phyloP scores from a whole-genome alignment of 2,329 filamentous ascomycete genomes.

The Lecanicillium sp. region DNA sequence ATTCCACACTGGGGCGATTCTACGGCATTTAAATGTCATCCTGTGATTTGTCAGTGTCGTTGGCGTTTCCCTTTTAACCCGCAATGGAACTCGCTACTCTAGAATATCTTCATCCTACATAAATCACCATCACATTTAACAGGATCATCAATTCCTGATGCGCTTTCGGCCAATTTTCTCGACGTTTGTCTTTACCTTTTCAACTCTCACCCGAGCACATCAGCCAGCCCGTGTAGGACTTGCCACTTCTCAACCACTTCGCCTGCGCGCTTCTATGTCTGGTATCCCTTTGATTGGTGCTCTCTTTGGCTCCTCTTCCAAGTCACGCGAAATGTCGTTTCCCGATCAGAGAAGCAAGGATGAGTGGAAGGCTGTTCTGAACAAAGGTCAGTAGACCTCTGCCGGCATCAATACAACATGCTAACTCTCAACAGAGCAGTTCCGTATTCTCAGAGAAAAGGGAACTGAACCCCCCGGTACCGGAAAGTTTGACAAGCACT shows the following conservation, averaged over 20 bases:
- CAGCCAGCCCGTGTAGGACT: constrained; percentile 15
- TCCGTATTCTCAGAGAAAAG: constrained; percentile 84
- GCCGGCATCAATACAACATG: neutral
- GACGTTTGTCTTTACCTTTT: constrained; percentile 38
- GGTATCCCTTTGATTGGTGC: constrained; percentile 70
- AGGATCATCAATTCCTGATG: constrained; percentile 29
- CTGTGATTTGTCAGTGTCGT: constrained; percentile 9
- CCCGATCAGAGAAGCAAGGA: constrained; percentile 73
- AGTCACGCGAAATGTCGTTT: constrained; percentile 56
- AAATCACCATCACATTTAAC: no score
- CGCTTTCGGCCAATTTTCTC: constrained; percentile 40
- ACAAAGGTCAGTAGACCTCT: constrained; percentile 31
- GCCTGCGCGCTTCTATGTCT: constrained; percentile 52
- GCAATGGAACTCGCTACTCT: no score
- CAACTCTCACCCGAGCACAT: constrained; percentile 32
- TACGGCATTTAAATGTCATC: no score
- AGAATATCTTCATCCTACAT: constrained; percentile 4
- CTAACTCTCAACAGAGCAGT: constrained; percentile 64
- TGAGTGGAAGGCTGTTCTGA: constrained; percentile 86
- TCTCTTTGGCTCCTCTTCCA: constrained; percentile 59
- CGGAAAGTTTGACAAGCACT: constrained; percentile 83
- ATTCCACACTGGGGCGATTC: no score
- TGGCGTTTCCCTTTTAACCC: neutral
- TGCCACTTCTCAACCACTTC: constrained; percentile 17
- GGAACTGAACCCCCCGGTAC: constrained; percentile 78